Conservation (phyloP, 1,284 basidiomycete genomes). For the Boletus subluridellus region DNA sequence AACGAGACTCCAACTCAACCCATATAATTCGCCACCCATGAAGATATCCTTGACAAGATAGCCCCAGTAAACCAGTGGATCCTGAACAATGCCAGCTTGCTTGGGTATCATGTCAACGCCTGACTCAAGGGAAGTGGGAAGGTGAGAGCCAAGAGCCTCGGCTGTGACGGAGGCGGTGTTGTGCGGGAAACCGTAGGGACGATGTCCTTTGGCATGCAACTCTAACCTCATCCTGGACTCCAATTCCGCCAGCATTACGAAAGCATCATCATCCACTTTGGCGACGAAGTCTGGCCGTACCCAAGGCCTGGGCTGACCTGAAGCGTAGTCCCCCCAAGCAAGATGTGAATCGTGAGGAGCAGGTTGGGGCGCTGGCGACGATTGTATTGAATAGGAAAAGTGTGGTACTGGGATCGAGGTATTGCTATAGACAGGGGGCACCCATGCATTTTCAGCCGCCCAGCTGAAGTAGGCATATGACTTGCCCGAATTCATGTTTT, state of each 20-base stretch:
- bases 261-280: constrained; percentile 93
- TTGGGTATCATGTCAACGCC: background rate
- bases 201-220: constrained; percentile 46
- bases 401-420: constrained; percentile 41
- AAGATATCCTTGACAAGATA: constrained; percentile 92
- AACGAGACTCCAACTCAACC: constrained; percentile 86
- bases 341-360: constrained; percentile 64
- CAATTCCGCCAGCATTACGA: constrained; percentile 90
- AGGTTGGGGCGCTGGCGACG: constrained; percentile 50
- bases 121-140: background rate
- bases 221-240: constrained; percentile 81
- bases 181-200: constrained; percentile 22
- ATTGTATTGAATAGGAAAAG: constrained; percentile 61
- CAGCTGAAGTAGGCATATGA: constrained; percentile 82
- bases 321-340: constrained; percentile 51
- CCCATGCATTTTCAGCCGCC: constrained; percentile 89
- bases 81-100: constrained; percentile 34
- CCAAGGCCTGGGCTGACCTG: constrained; percentile 52
- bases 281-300: constrained; percentile 83
- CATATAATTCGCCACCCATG: constrained; percentile 97
- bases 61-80: constrained; percentile 89
- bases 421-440: constrained; percentile 68
- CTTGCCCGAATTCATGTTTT: constrained; percentile 94
- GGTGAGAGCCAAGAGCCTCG: background rate
- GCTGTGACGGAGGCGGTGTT: constrained; percentile 6